Evolutionary conservation across 108 stramenopile species (phyloP), one percentile per base, ranked within the genome.

Genomic region (Nitzschia palea): DNA sequence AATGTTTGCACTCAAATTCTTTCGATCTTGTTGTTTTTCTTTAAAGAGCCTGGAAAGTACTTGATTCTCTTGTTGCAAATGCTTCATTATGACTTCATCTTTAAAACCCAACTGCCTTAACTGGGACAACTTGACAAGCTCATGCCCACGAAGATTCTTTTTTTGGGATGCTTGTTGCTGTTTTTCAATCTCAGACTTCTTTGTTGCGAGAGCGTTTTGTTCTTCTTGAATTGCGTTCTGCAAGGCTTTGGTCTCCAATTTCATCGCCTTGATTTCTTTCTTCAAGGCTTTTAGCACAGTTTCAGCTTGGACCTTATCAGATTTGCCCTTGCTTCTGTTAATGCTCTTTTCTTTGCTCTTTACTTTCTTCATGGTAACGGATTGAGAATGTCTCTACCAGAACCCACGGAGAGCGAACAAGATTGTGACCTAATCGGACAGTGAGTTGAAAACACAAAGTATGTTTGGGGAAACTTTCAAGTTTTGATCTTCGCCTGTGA

Each of bases 81-180:
- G 48, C n/a, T 64, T 30, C 0, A 10, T 28, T 3, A 64, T 48
- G 18, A 0, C 27, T 17, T 27, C 23, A 32, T 64, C 63, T 0
- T 64, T 47, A 48, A 64, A 64, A n/a, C 63, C 63, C 23, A 18
- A 23, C 23, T 56, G 30, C n/a, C 29, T 20, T 20, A 64, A 51
- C 17, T 61, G 59, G 0, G 36, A 18, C 2, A 64, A 15, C 28
- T 64, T 51, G 2, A 50, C 9, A 18, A 64, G 32, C 63, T 64
- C 63, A 30, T 64, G 48, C 10, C 63, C 63, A 17, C 50, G 48
- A 2, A 64, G 63, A 2, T 50, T 23, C 32, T 64, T 30, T 20
- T 20, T 26, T 20, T 64, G 45, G 17, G 30, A 10, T 15, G 15
- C 47, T 34, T 23, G 48, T 32, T 25, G 20, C 23, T 27, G 14